Conservation (phyloP, 345 rosid genomes). For the Raphanus raphanistrum region DNA sequence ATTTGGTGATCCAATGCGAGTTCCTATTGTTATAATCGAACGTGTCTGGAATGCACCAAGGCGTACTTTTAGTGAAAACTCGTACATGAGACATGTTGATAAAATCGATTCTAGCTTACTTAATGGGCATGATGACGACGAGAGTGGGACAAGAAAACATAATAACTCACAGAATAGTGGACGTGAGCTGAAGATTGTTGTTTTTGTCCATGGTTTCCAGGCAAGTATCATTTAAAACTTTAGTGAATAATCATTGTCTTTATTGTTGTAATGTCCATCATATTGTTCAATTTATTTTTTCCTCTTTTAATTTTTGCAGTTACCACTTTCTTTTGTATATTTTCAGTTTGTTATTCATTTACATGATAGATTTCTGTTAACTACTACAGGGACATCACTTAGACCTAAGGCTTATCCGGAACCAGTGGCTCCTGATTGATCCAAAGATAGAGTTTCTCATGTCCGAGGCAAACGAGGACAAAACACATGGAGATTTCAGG, state of each 20-base stretch:
- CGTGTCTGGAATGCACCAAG: conserved; percentile 83
- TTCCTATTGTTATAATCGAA: conserved; percentile 86
- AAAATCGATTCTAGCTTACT: conserved; percentile 47
- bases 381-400: conserved; percentile 85
- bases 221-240: conserved; percentile 44
- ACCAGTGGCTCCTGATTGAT: conserved; percentile 97
- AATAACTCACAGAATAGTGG: conserved; percentile 38
- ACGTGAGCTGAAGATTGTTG: conserved; percentile 71
- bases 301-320: too few species aligned
- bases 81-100: conserved; percentile 71
- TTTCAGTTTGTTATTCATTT: neutral
- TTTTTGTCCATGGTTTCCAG: conserved; percentile 99
- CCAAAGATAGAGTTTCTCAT: conserved; percentile 87
- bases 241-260: too few species aligned
- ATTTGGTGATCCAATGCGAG: conserved; percentile 79
- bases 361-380: neutral
- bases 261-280: too few species aligned
- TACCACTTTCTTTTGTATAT: conserved; percentile 4
- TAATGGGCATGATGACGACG: conserved; percentile 36
- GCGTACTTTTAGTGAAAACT: conserved; percentile 75
- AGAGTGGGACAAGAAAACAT: conserved; percentile 43
- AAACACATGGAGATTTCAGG: conserved; percentile 91
- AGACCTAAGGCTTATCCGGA: conserved; percentile 89
- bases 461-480: conserved; percentile 95
- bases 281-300: too few species aligned